Base-by-base conservation (phyloP, 106 monocot species). In the Acorus calamus region DNA sequence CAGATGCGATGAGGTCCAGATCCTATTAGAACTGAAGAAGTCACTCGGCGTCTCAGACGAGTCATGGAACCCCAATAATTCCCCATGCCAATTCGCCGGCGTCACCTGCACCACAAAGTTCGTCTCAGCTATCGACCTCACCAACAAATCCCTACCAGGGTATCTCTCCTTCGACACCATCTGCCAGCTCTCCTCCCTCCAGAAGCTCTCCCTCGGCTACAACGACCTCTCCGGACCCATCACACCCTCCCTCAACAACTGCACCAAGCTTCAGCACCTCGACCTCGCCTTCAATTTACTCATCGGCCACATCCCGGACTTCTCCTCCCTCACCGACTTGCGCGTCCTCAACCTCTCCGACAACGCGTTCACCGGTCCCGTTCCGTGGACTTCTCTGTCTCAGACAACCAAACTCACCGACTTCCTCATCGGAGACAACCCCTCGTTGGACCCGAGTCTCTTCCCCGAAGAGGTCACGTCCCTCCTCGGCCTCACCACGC, bases 261-360 rank as follows among this genome's bases (percentile, higher is more conserved):
- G 89, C 79, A 68, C 61, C 4, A 45, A n/a, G 3, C 89, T 94
- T 53, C 52, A 42, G 5, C 47, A 49, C 14, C 86, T 94, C 14
- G 84, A 86, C 70, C 81, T 94, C 65, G 67, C 86, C 11, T 74
- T 50, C 65, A 94, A 94, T 53, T 0, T 4, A 2, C 73, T 94
- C 49, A 41, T 60, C 53, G 84, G 81, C 7, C 47, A 6, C n/a
- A 66, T 94, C 14, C 94, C 89, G 6, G 89, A 94, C 42, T 66
- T 89, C 50, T 81, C 88, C 48, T 67, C 65, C 41, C 83, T 93
- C 3, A 3, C 2, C 14, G 66, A 68, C 2, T 76, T 93, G 9
- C 75, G 46, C 46, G 43, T 65, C 3, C 66, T 87, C 4, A 83
- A 87, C 58, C 69, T 87, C 44, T 80, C 87, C 8, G 69, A 14